Evolutionary conservation across 352 stramenopile species (phyloP).

Genomic region (Globisporangium splendens): DNA sequence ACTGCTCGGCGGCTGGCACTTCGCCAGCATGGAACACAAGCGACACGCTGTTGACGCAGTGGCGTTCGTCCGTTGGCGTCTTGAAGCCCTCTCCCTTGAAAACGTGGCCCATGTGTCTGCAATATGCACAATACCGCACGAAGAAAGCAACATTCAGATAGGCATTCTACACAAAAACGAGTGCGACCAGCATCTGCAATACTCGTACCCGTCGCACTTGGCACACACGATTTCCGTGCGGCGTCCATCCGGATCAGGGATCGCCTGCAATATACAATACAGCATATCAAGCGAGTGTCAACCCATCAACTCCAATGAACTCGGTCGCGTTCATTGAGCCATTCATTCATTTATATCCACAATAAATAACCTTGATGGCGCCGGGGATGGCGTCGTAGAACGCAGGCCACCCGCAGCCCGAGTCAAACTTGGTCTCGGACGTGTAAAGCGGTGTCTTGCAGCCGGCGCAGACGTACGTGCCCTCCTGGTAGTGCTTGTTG

Average conservation of each 20-base stretch:
- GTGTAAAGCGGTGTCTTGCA: constrained; percentile 88
- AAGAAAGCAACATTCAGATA: constrained; percentile 4
- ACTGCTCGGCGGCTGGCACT: constrained; percentile 29
- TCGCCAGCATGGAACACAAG: constrained; percentile 80
- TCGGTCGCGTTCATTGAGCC: not conserved
- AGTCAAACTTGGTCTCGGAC: constrained; percentile 89
- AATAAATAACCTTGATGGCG: constrained; percentile 65
- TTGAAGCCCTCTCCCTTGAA: constrained; percentile 89
- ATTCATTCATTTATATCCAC: not conserved
- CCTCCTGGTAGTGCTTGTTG: constrained; percentile 84
- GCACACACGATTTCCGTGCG: constrained; percentile 89
- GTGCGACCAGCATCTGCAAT: constrained; percentile 5
- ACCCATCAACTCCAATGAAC: not conserved
- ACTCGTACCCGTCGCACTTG: constrained; percentile 70
- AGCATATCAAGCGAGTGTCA: not conserved
- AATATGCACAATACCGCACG: not conserved
- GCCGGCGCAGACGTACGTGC: constrained; percentile 85
- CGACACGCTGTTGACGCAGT: constrained; percentile 91
- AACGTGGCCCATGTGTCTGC: constrained; percentile 88
- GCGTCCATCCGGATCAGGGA: constrained; percentile 62
- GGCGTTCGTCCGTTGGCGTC: constrained; percentile 83
- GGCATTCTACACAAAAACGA: constrained; percentile 2
- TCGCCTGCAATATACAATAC: constrained; percentile 26
- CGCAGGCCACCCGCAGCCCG: constrained; percentile 86
- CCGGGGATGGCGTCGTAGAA: constrained; percentile 89